Conservation (phyloP, 805 yeast species). For the Sugiyamaella mastotermitis region DNA sequence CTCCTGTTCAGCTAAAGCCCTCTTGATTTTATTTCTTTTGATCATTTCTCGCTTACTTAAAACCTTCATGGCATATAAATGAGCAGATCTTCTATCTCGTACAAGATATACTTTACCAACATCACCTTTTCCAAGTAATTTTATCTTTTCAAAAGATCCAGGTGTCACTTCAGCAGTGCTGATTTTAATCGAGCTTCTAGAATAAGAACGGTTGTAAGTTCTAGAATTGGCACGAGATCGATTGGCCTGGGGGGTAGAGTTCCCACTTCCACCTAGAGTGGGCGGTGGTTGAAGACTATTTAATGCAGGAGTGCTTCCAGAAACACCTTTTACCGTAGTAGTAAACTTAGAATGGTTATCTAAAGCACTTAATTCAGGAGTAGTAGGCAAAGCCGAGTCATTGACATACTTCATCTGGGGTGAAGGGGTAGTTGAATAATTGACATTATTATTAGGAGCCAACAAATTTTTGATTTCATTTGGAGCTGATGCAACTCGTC, state of each 20-base stretch:
- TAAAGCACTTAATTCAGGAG: conserved; percentile 21
- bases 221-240: conserved; percentile 41
- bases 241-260: neutral
- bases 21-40: conserved; percentile 85
- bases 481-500: conserved; percentile 86
- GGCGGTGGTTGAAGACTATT: no score
- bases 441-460: conserved; percentile 2
- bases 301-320: neutral
- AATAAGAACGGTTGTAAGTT: conserved; percentile 53
- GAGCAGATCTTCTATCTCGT: conserved; percentile 66
- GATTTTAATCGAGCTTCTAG: conserved; percentile 67
- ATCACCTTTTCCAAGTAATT: conserved; percentile 93
- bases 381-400: neutral
- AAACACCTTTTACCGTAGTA: conserved; percentile 10
- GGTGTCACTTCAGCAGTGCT: conserved; percentile 79
- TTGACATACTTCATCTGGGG: neutral
- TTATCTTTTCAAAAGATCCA: conserved; percentile 79
- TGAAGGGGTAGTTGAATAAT: neutral
- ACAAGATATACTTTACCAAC: conserved; percentile 96
- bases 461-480: conserved; percentile 41
- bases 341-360: conserved; percentile 1
- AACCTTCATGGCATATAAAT: conserved; percentile 88
- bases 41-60: conserved; percentile 89
- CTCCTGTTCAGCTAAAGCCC: conserved; percentile 95
- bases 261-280: neutral